Percentiles rank a stretch among this genome's conserved stretches.
phyloP scores from a whole-genome alignment of 345 rosid genomes.

The Pelargonium nanum region DNA sequence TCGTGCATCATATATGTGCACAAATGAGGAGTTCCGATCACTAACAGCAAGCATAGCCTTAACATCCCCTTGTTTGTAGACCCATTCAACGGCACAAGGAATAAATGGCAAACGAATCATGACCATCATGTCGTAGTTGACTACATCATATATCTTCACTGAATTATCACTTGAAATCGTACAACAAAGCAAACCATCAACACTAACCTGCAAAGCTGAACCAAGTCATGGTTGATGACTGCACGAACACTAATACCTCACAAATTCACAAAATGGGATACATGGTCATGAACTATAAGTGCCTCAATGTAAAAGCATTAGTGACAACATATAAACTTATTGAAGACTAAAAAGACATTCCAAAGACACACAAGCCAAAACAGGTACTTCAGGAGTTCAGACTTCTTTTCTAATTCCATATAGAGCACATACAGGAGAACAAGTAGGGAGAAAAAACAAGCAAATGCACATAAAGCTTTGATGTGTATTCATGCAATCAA shows the following conservation, averaged over 20 bases:
- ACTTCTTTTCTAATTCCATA: background rate
- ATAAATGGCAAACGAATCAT: conserved; percentile 74
- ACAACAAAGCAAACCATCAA: conserved; percentile 89
- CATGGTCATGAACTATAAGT: background rate
- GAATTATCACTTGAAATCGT: conserved; percentile 79
- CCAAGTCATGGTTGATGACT: conserved; percentile 44
- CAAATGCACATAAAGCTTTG: too few relatives aligned
- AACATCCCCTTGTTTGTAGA: conserved; percentile 86
- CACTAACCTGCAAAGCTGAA: conserved; percentile 85
- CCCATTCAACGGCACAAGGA: conserved; percentile 90
- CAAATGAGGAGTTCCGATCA: conserved; percentile 62
- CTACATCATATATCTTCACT: conserved; percentile 87
- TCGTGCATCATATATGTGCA: conserved; percentile 82
- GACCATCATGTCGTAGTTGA: conserved; percentile 96
- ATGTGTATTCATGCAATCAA: background rate
- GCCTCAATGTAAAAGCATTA: background rate
- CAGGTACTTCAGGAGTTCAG: background rate
- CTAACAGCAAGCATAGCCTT: conserved; percentile 86
- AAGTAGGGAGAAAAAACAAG: too few relatives aligned
- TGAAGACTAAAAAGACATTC: background rate
- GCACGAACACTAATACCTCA: conserved; percentile 15
- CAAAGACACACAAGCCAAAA: background rate
- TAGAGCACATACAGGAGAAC: background rate
- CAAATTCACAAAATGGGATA: background rate
- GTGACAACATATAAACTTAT: background rate